These are phyloP conservation scores for Fraxinus xanthoxyloides DNA, from an alignment of 305 asterid genomes.

Conservation along the genomic window DNA sequence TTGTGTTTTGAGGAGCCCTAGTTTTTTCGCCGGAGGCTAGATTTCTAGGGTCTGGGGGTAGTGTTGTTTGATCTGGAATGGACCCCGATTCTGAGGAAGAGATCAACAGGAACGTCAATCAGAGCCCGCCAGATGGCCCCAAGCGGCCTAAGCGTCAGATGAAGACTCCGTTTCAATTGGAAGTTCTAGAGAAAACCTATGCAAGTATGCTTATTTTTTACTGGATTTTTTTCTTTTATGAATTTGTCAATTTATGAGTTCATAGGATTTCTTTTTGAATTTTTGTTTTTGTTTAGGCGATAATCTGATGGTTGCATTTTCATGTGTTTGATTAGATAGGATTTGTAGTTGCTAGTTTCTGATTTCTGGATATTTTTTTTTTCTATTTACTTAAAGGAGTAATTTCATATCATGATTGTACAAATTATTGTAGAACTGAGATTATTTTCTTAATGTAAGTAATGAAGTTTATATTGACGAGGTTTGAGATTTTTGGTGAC, in stretches of 20 bases:
- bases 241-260: slow-evolving; percentile 6
- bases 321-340: slow-evolving; percentile 4
- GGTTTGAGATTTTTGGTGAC: slow-evolving; percentile 14
- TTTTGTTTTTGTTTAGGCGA: neutral
- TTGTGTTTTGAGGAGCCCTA: slow-evolving; percentile 32
- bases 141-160: slow-evolving; percentile 98
- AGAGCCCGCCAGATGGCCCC: slow-evolving; percentile 41
- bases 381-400: neutral
- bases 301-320: slow-evolving; percentile 10
- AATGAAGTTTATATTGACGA: neutral
- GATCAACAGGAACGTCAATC: slow-evolving; percentile 40
- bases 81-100: slow-evolving; percentile 87
- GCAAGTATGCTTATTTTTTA: slow-evolving; percentile 46
- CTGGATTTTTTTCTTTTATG: slow-evolving; percentile 12
- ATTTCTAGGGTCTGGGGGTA: neutral
- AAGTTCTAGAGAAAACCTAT: slow-evolving; percentile 78
- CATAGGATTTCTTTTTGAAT: neutral
- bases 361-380: neutral
- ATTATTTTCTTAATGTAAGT: slow-evolving; percentile 1
- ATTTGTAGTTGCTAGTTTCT: slow-evolving; percentile 3
- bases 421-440: neutral
- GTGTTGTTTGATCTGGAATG: slow-evolving; percentile 47
- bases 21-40: slow-evolving; percentile 18
- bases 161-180: slow-evolving; percentile 98
- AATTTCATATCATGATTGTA: neutral